phyloP scores from a whole-genome alignment of 2,329 filamentous ascomycete genomes.

The Lojkania enalia region DNA sequence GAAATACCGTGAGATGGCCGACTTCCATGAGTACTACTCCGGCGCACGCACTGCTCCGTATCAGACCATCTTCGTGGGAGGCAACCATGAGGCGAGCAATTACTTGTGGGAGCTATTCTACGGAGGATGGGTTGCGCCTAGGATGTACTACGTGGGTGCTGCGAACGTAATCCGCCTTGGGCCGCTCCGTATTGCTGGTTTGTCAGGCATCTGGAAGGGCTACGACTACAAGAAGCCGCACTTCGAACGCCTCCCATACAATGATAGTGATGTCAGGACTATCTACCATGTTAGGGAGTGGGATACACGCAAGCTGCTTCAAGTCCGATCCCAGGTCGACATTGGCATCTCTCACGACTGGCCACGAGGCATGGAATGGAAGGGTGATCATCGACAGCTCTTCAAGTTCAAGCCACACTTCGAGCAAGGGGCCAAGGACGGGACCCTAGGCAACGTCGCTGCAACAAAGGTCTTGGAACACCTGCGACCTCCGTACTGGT shows the following conservation, averaged over 20 bases:
- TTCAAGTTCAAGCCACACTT: constrained; percentile 77
- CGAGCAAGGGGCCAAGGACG: constrained; percentile 71
- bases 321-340: constrained; percentile 85
- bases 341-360: constrained; percentile 94
- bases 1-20: constrained; percentile 85
- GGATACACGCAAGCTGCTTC: constrained; percentile 86
- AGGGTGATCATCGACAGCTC: constrained; percentile 69
- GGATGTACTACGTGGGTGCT: constrained; percentile 95
- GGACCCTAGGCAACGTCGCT: constrained; percentile 76
- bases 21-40: constrained; percentile 94
- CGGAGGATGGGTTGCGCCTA: constrained; percentile 94
- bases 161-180: constrained; percentile 86
- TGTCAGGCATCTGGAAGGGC: constrained; percentile 95
- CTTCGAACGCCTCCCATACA: constrained; percentile 84
- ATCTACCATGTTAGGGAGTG: constrained; percentile 91
- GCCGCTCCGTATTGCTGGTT: constrained; percentile 80
- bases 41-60: constrained; percentile 78
- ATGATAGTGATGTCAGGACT: constrained; percentile 70
- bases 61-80: constrained; percentile 87
- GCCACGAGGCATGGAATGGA: constrained; percentile 80
- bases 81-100: constrained; percentile 93
- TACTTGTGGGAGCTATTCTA: constrained; percentile 93
- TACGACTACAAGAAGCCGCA: constrained; percentile 85
- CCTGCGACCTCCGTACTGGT: constrained; percentile 84
- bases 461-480: constrained; percentile 80